Evolutionary conservation across 768 basidiomycete species (phyloP).

Genomic region (Lactarius trivialis): DNA sequence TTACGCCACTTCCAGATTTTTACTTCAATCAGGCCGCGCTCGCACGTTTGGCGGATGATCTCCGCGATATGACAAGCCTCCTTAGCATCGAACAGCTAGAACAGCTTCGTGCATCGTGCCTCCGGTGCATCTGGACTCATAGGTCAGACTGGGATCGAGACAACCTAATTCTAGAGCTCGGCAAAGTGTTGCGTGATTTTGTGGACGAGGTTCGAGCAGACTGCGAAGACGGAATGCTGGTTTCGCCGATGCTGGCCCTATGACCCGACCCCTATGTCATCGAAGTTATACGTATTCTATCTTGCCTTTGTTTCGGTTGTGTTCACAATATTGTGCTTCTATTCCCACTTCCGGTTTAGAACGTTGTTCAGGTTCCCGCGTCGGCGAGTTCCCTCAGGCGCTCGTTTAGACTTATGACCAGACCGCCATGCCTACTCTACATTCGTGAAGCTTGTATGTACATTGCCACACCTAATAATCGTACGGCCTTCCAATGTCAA

Average conservation of each 20-base stretch:
- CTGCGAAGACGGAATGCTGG: constrained; percentile 13
- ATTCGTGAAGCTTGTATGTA: constrained; percentile 13
- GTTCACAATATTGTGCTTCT: constrained; percentile 1
- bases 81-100: constrained; percentile 88
- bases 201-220: constrained; percentile 50
- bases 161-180: constrained; percentile 52
- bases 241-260: neutral
- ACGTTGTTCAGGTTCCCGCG: neutral
- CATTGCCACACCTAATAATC: neutral
- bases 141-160: constrained; percentile 80
- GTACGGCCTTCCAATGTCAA: neutral
- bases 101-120: constrained; percentile 80
- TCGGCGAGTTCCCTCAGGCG: neutral
- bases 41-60: constrained; percentile 38
- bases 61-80: constrained; percentile 48
- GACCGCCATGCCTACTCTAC: neutral
- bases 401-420: neutral
- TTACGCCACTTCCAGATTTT: constrained; percentile 76
- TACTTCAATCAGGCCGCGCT: constrained; percentile 49
- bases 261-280: neutral
- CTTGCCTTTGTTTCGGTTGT: neutral
- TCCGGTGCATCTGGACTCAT: constrained; percentile 77
- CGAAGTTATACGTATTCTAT: constrained; percentile 22
- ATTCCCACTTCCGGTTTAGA: neutral
- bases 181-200: constrained; percentile 53